Base-by-base conservation (phyloP, 345 rosid species). In the Noccaea caerulescens region DNA sequence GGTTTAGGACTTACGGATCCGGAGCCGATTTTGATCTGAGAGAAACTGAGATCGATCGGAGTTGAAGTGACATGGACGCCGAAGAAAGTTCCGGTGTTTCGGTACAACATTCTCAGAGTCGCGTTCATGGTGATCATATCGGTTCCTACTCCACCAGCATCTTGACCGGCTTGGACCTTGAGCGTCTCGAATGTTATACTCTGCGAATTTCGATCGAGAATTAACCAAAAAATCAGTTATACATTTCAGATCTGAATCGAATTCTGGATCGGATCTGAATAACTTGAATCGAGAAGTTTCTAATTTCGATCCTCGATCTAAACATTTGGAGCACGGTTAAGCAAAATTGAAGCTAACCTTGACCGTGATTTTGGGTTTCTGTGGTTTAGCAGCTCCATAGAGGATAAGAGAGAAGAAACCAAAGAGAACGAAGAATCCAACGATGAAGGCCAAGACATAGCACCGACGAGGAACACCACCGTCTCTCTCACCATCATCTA, bases 151-250 rank as follows among this genome's bases (percentile, higher is more conserved):
- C 98, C 99, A 4, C 87, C 82, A 10, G 72, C 72, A 84, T 91
- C 99, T 12, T 96, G 88, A 16, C 99, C 99, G 41, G 99, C 99
- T 81, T 94, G 99, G 77, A 94, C 66, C 67, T 71, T 85, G 39
- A 94, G 77, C 33, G 84, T 85, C 77, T 91, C 96, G 39, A 94
- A 87, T 43, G 79, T 83, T 41, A 94, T 83, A 53, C 87, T 91
- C 99, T 94, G 76, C 77, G 68, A n/a, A 73, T 10, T 7, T 9
- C 36, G 12, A 66, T 7, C 51, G 3, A 46, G 7, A 10, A 46
- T 16, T 16, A 52, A 72, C 66, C 58, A 57, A 11, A 37, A 30
- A 3, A 30, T 8, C 34, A 20, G 39, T 45, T 13, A 33, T 1
- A 59, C 10, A 43, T 0, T 34, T 41, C 34, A 72, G 55, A 74